phyloP scores from a whole-genome alignment of 2,329 filamentous ascomycete species.

The Neonectria faginata region DNA sequence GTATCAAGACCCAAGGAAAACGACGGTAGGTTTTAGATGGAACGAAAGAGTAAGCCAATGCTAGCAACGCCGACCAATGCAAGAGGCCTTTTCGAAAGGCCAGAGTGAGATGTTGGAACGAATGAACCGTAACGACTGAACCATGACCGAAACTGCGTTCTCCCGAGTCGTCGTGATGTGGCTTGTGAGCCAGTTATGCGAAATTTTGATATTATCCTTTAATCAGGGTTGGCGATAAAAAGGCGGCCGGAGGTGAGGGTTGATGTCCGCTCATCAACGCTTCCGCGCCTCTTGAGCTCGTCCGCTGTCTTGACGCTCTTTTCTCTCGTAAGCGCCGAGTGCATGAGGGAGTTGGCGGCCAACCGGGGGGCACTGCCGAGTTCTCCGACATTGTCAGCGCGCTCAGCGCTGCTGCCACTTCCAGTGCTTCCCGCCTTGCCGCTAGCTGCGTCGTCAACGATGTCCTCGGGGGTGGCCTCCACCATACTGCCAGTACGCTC shows the following conservation, averaged over 20 bases:
- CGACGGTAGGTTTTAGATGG: constrained; percentile 35
- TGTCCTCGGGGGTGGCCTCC: constrained; percentile 54
- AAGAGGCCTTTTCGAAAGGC: constrained; percentile 31
- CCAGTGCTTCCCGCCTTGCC: constrained; percentile 62
- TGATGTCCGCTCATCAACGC: constrained; percentile 84
- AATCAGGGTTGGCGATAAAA: constrained; percentile 89
- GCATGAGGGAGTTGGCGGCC: constrained; percentile 68
- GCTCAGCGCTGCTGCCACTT: constrained; percentile 70
- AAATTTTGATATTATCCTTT: constrained; percentile 40
- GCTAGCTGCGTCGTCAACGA: constrained; percentile 58
- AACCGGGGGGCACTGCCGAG: constrained; percentile 62
- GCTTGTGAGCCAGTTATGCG: constrained; percentile 24
- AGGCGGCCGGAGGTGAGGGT: constrained; percentile 79
- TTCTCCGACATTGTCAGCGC: constrained; percentile 70
- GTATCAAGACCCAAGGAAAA: constrained; percentile 43
- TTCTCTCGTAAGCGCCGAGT: constrained; percentile 70
- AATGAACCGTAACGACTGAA: constrained; percentile 33
- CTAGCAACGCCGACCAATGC: constrained; percentile 46
- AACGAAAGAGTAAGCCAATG: constrained; percentile 40
- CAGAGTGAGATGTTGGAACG: constrained; percentile 30
- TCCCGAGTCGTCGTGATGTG: constrained; percentile 33
- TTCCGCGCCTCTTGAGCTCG: constrained; percentile 80
- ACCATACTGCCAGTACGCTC: constrained; percentile 66
- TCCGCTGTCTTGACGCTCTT: constrained; percentile 76
- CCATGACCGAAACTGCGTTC: constrained; percentile 27